Base-by-base conservation (phyloP, 1,284 basidiomycete genomes). In the Apiotrichum akiyoshidainum region DNA sequence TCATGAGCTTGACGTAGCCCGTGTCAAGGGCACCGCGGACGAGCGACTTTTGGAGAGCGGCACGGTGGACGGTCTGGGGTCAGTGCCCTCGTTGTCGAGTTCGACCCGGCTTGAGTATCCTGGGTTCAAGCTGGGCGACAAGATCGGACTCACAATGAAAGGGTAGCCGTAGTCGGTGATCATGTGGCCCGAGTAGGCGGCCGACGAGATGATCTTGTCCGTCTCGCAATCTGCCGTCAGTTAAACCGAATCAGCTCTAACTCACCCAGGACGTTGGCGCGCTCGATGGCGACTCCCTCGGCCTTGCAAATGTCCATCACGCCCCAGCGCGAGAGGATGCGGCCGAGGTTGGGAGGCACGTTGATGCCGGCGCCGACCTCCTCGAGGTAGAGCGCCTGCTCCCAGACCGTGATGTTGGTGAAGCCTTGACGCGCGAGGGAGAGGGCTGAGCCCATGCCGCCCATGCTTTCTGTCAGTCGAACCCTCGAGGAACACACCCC, bases 341-440 rank as follows among this genome's bases (percentile, higher is more conserved):
- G 59, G 0, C 66, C 60, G 4, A 74, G 63, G 47, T 76, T 76
- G 16, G 74, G 74, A 0, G 71, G 65, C 31, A 73, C 65, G 57
- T 72, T 72, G 63, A 74, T 75, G 13, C 74, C 72, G 0, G 71
- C 73, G 14, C 74, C 74, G 3, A 76, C 72, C 46, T 75, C 73
- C 44, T 68, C 72, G 3, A 76, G 51, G 3, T 52, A 57, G 13
- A 63, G 47, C 2, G 74, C 72, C 12, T 63, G 52, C 58, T 76
- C 74, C 60, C 63, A 75, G 2, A 76, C 67, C 21, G 62, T 62
- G 41, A 75, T 73, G 53, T 73, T 60, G 33, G 45, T 63, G 61
- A 71, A 74, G 13, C 74, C 74, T 35, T 68, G 55, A 35, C 59
- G 53, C 16, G 72, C 67, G 22, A 75, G 60, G 6, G 74, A 65